Evolutionary conservation across 2,329 filamentous ascomycete species (phyloP).

Genomic region (Botrytis byssoidea): DNA sequence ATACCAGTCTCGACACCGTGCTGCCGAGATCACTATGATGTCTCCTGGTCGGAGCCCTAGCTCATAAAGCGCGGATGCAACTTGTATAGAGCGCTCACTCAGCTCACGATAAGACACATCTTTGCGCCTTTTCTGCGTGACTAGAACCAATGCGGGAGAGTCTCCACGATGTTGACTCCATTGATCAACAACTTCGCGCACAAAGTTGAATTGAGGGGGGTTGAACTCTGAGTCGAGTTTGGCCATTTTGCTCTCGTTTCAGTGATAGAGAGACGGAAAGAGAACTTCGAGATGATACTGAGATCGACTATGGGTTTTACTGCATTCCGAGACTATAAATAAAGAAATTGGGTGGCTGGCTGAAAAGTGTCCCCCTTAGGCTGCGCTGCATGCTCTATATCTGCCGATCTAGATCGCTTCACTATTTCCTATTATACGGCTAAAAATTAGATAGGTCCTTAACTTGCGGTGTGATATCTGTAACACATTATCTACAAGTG

Average conservation of each 20-base stretch:
- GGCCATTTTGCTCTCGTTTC: background rate
- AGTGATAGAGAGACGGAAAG: background rate
- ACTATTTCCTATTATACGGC: background rate
- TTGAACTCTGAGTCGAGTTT: background rate
- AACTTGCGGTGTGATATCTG: background rate
- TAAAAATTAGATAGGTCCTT: background rate
- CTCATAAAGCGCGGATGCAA: background rate
- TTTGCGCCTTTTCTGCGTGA: background rate
- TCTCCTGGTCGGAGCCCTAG: background rate
- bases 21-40: background rate
- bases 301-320: background rate
- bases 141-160: background rate
- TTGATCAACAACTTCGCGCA: background rate
- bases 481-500: background rate
- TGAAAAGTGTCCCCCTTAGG: background rate
- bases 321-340: background rate
- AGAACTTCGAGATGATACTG: background rate
- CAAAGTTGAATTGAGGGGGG: background rate
- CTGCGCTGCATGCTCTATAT: background rate
- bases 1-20: background rate
- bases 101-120: background rate
- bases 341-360: background rate
- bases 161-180: background rate
- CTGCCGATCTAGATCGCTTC: background rate
- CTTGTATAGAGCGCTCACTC: background rate